Evolutionary conservation across 2,329 filamentous ascomycete species (phyloP).

Genomic region (Cadophora sp.): DNA sequence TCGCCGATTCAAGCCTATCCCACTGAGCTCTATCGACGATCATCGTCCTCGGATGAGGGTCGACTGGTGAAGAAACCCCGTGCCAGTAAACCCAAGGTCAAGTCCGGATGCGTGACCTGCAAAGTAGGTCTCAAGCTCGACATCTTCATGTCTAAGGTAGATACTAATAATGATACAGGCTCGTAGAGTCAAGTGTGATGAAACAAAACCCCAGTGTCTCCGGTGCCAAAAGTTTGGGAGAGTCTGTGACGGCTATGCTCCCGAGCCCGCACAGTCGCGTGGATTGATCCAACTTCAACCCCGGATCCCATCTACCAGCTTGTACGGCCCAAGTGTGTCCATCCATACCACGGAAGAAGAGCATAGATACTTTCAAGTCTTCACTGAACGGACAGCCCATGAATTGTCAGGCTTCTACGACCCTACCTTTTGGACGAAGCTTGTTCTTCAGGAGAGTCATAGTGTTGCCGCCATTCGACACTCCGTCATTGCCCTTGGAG

Average conservation of each 20-base stretch:
- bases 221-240: conserved; percentile 67
- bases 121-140: conserved; percentile 58
- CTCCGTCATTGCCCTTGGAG: conserved; percentile 70
- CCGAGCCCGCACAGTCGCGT: conserved; percentile 30
- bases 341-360: conserved; percentile 61
- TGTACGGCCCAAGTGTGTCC: conserved; percentile 44
- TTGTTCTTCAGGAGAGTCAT: conserved; percentile 68
- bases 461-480: conserved; percentile 65
- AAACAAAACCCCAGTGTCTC: conserved; percentile 65
- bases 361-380: conserved; percentile 66
- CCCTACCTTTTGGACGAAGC: conserved; percentile 66
- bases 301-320: conserved; percentile 40
- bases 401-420: conserved; percentile 72
- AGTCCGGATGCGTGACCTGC: conserved; percentile 71
- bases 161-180: conserved; percentile 43
- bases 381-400: conserved; percentile 63
- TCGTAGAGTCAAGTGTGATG: conserved; percentile 71
- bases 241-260: conserved; percentile 64
- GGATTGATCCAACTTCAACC: conserved; percentile 37
- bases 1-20: conserved; percentile 24
- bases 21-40: conserved; percentile 33
- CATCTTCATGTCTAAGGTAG: background rate
- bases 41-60: conserved; percentile 30
- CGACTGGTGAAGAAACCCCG: conserved; percentile 36
- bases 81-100: conserved; percentile 58